Base-by-base conservation (phyloP, 2,329 filamentous ascomycete genomes). In the Chaetomium olivaceum region DNA sequence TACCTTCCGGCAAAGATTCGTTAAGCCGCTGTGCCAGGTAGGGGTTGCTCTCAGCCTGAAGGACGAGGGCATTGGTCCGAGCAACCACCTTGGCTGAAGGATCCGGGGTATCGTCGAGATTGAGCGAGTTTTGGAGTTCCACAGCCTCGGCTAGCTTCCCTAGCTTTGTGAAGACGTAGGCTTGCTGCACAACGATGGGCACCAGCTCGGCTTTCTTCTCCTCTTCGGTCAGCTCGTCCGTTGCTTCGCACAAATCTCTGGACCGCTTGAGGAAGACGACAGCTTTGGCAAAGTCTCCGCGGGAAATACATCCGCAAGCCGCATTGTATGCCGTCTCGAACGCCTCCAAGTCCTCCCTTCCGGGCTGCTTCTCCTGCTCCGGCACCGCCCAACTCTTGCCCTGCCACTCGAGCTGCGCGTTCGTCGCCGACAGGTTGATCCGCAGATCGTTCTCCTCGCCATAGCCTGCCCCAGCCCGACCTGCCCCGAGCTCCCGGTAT, bases 251-350 rank as follows among this genome's bases (percentile, higher is more conserved):
- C 23, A 94, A 80, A 70, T 88, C 85, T 71, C 84, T 85, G 2
- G 92, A 88, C 62, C 89, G 83, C 77, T 89, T 90, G 66, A 95
- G 79, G 64, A 93, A 80, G 27, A 89, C 80, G 25, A 87, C 83
- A 1, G 87, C 91, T 70, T 87, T 84, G 4, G 79, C 82, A 46
- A 91, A 80, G 71, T 91, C 88, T 8, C 87, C 89, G 56, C 86
- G 82, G 16, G 90, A 89, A 71, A 95, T 88, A 75, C 86, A 87
- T 23, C 83, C 83, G 75, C 91, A 94, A 9, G 91, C 91, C 27
- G 87, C 85, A 76, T 96, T 96, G 79, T 91, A 96, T 12, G 90
- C 89, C 29, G 90, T 89, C 79, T 95, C 92, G 71, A 95, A 95
- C 1, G 89, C 86, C 68, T 93, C 90, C 29, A 90, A 78, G 71